phyloP scores from a whole-genome alignment of 495 filamentous ascomycete species.

The Hypoxylon rickii region DNA sequence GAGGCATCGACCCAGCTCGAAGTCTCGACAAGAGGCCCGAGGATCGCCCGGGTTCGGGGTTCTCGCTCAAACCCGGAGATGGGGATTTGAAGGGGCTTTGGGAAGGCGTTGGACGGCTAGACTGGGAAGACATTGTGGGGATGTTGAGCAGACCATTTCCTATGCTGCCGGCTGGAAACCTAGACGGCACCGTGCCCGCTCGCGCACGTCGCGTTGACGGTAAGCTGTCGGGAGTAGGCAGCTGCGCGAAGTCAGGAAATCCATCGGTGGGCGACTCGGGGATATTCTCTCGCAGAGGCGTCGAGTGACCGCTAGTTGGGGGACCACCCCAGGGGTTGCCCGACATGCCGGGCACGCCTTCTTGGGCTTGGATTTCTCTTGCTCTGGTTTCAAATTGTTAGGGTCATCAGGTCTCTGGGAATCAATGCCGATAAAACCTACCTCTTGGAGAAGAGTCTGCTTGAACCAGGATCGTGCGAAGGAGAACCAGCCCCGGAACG shows the following conservation, averaged over 20 bases:
- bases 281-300: conserved; percentile 93
- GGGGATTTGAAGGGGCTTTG: conserved; percentile 86
- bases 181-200: conserved; percentile 95
- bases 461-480: conserved; percentile 83
- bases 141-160: conserved; percentile 62
- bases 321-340: conserved; percentile 88
- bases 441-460: conserved; percentile 86
- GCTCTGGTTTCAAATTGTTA: conserved; percentile 60
- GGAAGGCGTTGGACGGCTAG: conserved; percentile 85
- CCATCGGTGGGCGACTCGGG: conserved; percentile 97
- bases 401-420: conserved; percentile 5
- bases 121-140: conserved; percentile 73
- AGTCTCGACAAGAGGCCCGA: conserved; percentile 82
- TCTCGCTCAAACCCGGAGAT: conserved; percentile 72
- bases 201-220: conserved; percentile 70
- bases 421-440: no score
- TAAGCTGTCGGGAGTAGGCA: conserved; percentile 59
- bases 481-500: conserved; percentile 95
- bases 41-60: conserved; percentile 58
- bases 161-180: conserved; percentile 75
- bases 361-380: conserved; percentile 95
- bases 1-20: conserved; percentile 94
- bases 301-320: conserved; percentile 93
- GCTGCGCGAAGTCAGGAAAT: conserved; percentile 85
- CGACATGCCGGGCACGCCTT: conserved; percentile 71